A percentile compares a stretch with the other conserved stretches of the same genome.
These are phyloP conservation scores for Aspergillus versicolor DNA, from an alignment of 2,329 filamentous ascomycete species.

Conservation along the genomic window DNA sequence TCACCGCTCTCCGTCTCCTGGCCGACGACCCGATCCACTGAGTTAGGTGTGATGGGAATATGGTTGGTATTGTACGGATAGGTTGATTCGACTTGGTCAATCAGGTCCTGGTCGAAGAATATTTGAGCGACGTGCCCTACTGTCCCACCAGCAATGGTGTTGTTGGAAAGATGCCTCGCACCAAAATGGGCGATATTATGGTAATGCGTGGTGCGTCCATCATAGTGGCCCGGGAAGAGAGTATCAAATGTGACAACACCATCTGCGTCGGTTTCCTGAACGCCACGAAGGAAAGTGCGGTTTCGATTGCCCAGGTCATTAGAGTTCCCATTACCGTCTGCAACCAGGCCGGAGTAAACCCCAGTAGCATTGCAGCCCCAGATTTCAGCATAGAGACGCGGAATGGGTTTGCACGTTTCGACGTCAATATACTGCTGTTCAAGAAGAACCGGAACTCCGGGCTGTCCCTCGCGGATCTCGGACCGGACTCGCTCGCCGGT, in stretches of 20 bases:
- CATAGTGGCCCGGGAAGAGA: conserved; percentile 48
- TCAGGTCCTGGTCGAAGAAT: conserved; percentile 61
- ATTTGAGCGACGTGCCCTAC: conserved; percentile 62
- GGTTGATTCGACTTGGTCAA: conserved; percentile 48
- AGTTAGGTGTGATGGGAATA: conserved; percentile 13
- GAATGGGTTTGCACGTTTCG: conserved; percentile 41
- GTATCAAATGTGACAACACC: conserved; percentile 44
- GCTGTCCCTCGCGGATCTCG: conserved; percentile 35
- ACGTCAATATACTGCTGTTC: conserved; percentile 43
- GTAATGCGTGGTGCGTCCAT: conserved; percentile 33
- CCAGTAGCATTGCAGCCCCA: conserved; percentile 38
- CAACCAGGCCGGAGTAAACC: conserved; percentile 28
- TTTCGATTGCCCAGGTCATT: conserved; percentile 30
- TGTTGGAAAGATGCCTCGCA: conserved; percentile 27
- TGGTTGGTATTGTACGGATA: conserved; percentile 33
- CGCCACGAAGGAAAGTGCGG: conserved; percentile 43
- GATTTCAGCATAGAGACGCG: conserved; percentile 33
- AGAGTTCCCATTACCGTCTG: conserved; percentile 25
- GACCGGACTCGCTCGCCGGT: conserved; percentile 38
- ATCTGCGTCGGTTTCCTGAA: conserved; percentile 42
- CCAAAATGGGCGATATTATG: conserved; percentile 33
- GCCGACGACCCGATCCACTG: conserved; percentile 14
- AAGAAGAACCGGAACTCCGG: conserved; percentile 37
- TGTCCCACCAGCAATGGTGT: conserved; percentile 45
- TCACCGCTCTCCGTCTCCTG: conserved; percentile 13